Conservation (phyloP, 352 stramenopile species). For the Pythium angustatum region DNA sequence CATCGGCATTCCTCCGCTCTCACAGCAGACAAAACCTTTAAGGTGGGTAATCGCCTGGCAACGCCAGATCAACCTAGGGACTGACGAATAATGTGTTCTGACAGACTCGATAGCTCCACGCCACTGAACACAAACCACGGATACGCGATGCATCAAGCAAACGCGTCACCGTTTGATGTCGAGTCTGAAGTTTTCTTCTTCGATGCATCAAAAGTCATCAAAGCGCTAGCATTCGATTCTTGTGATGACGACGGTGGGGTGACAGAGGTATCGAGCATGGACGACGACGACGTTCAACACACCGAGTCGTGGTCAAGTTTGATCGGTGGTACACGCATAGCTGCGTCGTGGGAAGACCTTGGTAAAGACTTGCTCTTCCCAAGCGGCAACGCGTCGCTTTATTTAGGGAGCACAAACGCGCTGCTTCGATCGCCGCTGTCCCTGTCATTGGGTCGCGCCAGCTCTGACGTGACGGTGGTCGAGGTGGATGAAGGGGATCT, state of each 20-base stretch:
- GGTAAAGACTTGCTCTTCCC: not conserved
- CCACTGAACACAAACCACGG: not conserved
- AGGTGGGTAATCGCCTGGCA: not conserved
- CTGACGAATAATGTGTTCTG: not conserved
- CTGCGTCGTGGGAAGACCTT: constrained; percentile 26
- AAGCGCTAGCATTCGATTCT: not conserved
- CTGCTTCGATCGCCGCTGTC: not conserved
- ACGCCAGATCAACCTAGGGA: not conserved
- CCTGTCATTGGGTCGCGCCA: not conserved
- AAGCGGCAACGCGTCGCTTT: not conserved
- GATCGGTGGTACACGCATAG: not conserved
- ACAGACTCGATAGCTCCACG: not conserved
- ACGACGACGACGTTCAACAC: constrained; percentile 19
- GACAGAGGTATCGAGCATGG: constrained; percentile 24
- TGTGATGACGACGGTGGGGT: constrained; percentile 11
- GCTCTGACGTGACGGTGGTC: constrained; percentile 6
- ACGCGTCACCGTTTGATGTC: constrained; percentile 9
- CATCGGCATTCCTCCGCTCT: constrained; percentile 8
- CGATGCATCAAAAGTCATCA: constrained; percentile 36
- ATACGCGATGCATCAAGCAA: not conserved
- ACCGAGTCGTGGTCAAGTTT: constrained; percentile 7
- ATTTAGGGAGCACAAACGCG: not conserved
- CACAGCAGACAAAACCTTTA: not conserved
- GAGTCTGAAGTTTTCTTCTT: constrained; percentile 45
- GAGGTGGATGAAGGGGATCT: constrained; percentile 61